Evolutionary conservation across 2,329 filamentous ascomycete species (phyloP), one percentile per base, ranked within the genome.

Genomic region (Alternaria conjuncta): DNA sequence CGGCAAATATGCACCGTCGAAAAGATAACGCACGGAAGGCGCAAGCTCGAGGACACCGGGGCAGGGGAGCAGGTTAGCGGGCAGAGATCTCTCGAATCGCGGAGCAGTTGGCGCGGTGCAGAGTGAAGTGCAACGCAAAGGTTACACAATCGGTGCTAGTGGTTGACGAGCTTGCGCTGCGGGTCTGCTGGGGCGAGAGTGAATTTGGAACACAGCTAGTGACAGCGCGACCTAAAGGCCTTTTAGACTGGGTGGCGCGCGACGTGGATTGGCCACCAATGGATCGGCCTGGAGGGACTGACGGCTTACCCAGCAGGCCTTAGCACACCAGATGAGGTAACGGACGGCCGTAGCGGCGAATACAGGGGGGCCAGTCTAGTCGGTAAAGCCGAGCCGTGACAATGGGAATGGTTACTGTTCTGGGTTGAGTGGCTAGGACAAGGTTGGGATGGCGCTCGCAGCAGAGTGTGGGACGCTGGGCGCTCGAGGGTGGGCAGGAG

Each of bases 1-100:
- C 78, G 79, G 79, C 76, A 80, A 75, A 77, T 78, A 75, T 72
- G 73, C 76, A 75, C 77, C 75, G 76, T 75, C 72, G 63, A 69
- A 67, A 72, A 76, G 76, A 79, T 78, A 78, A 78, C 73, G 75
- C 75, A 77, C 76, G 71, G 71, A 76, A 79, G 72, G 73, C 72
- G 74, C 74, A 78, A 71, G 73, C 69, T 77, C 71, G 71, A 76
- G 69, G 65, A 65, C 69, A 71, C 67, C 65, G 68, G 71, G 73
- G 68, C 66, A 73, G 71, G 73, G 72, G 69, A 58, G 65, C 55
- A 53, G 56, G 66, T 61, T 67, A 70, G 70, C 65, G 71, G 66
- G 60, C 57, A 53, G 65, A 57, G 63, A 61, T 69, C 65, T 69
- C 70, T 76, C 73, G 77, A 79, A 73, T 79, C 77, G 75, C 72